Percentiles rank a stretch among this genome's conserved stretches.
phyloP scores from a whole-genome alignment of 2,329 filamentous ascomycete genomes.

The Penicillium sp. region DNA sequence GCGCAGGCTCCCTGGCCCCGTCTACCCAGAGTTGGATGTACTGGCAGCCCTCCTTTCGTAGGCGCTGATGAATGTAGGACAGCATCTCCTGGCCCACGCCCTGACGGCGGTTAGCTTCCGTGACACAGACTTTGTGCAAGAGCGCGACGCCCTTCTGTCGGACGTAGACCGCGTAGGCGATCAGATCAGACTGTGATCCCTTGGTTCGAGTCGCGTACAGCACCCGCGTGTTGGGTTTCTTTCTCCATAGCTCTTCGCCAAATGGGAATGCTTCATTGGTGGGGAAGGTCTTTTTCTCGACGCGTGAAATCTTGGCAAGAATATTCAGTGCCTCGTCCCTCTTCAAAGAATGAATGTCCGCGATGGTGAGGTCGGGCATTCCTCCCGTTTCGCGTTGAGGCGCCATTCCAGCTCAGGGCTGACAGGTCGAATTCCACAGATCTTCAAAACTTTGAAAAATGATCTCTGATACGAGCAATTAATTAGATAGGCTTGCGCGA shows the following conservation, averaged over 20 bases:
- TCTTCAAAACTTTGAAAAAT: background rate
- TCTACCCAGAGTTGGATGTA: constrained; percentile 57
- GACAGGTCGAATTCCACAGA: background rate
- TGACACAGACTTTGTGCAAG: constrained; percentile 56
- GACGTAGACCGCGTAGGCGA: constrained; percentile 53
- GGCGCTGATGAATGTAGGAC: constrained; percentile 43
- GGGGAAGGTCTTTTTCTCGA: constrained; percentile 55
- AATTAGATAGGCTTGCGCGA: background rate
- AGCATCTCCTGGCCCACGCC: constrained; percentile 52
- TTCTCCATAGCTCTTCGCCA: constrained; percentile 46
- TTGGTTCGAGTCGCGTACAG: constrained; percentile 34
- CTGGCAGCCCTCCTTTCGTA: constrained; percentile 51
- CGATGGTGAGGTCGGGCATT: constrained; percentile 25
- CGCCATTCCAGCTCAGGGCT: constrained; percentile 23
- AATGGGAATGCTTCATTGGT: constrained; percentile 55
- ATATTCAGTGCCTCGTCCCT: constrained; percentile 38
- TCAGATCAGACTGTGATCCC: constrained; percentile 26
- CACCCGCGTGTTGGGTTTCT: constrained; percentile 52
- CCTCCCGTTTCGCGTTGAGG: constrained; percentile 16
- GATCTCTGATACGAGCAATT: background rate
- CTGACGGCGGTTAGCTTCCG: constrained; percentile 47
- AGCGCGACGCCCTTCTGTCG: constrained; percentile 48
- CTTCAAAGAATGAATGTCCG: constrained; percentile 41
- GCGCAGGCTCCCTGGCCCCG: constrained; percentile 47
- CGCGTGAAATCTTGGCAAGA: constrained; percentile 38